A percentile compares a stretch with the other conserved stretches of the same genome.
phyloP scores from a whole-genome alignment of 2,329 filamentous ascomycete species.

The Diaporthe ampelina region DNA sequence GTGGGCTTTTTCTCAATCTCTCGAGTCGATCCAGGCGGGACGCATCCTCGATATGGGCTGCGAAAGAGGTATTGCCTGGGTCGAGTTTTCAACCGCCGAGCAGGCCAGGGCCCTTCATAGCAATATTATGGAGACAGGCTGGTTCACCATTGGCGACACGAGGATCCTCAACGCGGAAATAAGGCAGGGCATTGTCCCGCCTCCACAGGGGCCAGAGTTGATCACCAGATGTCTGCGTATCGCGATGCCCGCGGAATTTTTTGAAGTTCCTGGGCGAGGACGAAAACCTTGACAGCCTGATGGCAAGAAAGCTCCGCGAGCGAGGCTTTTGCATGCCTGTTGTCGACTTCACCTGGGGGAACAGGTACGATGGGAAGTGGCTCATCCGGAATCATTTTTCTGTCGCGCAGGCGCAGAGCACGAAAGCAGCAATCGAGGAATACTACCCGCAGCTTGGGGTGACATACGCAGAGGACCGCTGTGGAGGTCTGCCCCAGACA shows the following conservation, averaged over 20 bases:
- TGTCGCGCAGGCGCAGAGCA: background rate
- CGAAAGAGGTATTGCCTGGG: background rate
- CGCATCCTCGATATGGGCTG: background rate
- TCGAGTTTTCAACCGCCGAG: background rate
- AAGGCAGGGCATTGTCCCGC: background rate
- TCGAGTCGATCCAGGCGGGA: background rate
- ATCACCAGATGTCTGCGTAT: background rate
- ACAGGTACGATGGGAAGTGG: background rate
- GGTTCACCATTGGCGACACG: background rate
- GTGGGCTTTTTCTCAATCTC: background rate
- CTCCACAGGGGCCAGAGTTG: background rate
- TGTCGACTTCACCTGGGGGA: rapidly evolving
- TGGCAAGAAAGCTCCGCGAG: background rate
- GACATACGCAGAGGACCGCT: background rate
- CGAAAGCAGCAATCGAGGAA: background rate
- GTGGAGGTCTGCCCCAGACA: background rate
- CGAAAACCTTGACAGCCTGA: too few species aligned
- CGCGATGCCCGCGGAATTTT: background rate
- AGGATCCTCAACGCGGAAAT: background rate
- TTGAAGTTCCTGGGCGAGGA: background rate
- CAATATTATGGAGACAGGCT: background rate
- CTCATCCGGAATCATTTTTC: background rate
- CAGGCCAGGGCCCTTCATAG: background rate
- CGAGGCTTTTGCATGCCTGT: background rate
- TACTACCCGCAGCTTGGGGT: background rate